Evolutionary conservation across 192 early-diverging fungal genomes (phyloP).

Genomic region (Umbelopsis isabellina): DNA sequence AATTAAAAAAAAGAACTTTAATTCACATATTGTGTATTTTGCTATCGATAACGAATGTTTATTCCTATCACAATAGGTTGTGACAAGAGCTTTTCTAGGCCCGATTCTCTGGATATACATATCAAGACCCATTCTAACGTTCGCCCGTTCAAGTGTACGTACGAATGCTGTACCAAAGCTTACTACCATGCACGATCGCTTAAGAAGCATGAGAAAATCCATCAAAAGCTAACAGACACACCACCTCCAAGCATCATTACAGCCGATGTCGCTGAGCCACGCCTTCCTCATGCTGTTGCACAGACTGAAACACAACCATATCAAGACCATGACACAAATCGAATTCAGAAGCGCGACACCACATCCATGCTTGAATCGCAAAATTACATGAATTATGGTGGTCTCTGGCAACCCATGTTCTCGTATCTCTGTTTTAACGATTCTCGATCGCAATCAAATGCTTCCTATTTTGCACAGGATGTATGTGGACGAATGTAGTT

Average conservation of each 20-base stretch:
- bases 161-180: conserved; percentile 4
- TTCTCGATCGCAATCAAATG: not conserved
- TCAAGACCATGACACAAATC: not conserved
- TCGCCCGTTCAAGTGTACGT: conserved; percentile 7
- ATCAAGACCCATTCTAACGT: conserved; percentile 9
- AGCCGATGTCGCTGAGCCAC: not conserved
- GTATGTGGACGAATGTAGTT: not conserved
- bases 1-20: conserved; percentile 18
- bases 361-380: not conserved
- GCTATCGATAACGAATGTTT: not conserved
- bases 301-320: conserved; percentile 15
- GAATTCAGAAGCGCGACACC: not conserved
- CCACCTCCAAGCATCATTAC: not conserved
- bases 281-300: not conserved
- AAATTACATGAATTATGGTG: conserved; percentile 17
- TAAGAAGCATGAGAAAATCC: conserved; percentile 14
- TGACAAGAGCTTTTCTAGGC: conserved; percentile 51
- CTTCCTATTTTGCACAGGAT: not conserved
- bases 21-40: not conserved
- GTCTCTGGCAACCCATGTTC: conserved; percentile 18
- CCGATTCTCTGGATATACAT: conserved; percentile 52
- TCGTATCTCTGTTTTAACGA: conserved; percentile 9
- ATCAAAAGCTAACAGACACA: not conserved
- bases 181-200: conserved; percentile 12
- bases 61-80: conserved; percentile 31